These are phyloP conservation scores for Castanea crenata DNA, from an alignment of 306 rosid species.

Conservation along the genomic window DNA sequence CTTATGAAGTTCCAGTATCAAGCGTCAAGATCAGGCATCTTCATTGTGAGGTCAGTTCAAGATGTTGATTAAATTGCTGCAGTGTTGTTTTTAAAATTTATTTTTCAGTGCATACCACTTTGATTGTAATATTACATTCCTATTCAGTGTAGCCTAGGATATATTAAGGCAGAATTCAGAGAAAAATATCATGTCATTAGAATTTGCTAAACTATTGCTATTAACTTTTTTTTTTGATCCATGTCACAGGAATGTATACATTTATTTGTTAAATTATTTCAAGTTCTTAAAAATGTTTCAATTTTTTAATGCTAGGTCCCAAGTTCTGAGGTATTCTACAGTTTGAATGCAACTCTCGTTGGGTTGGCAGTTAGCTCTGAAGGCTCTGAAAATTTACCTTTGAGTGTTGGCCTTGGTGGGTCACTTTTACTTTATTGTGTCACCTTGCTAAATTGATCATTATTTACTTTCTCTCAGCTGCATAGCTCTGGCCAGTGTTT, in stretches of 20 bases:
- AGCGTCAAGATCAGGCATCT: conserved; percentile 74
- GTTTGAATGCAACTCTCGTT: conserved; percentile 80
- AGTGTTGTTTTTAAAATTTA: neutral
- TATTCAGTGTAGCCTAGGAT: neutral
- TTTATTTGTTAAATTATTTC: neutral
- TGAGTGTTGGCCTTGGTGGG: conserved; percentile 94
- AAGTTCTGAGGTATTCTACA: conserved; percentile 55
- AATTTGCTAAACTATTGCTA: neutral
- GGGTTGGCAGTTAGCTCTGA: conserved; percentile 80
- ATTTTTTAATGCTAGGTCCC: conserved; percentile 60
- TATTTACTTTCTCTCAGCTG: neutral
- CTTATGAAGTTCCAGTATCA: conserved; percentile 88
- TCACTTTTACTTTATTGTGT: conserved; percentile 12
- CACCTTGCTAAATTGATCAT: neutral
- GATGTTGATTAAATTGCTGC: conserved; percentile 2
- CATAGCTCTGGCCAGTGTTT: neutral
- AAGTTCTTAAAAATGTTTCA: neutral
- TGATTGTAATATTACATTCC: neutral
- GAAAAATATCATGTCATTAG: neutral
- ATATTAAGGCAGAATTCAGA: conserved; percentile 3
- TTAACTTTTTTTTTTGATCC: neutral
- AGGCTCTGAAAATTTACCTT: conserved; percentile 52
- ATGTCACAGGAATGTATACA: neutral
- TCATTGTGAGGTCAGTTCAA: conserved; percentile 63
- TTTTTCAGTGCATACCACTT: neutral